Conservation (phyloP, 2,329 filamentous ascomycete species). For the Reticulascus tulasneorum region DNA sequence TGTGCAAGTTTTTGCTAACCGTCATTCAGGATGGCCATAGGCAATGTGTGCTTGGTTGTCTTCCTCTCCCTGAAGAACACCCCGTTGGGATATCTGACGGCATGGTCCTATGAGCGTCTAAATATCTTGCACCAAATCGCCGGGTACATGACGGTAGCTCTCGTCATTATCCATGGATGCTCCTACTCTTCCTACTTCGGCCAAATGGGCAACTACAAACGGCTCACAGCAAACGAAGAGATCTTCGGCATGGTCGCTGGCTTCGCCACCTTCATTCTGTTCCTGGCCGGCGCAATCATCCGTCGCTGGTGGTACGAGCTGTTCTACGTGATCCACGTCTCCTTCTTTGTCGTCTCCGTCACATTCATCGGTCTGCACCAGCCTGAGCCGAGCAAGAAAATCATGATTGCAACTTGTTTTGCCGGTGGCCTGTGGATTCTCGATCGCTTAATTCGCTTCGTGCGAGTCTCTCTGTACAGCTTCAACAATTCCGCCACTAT, state of each 20-base stretch:
- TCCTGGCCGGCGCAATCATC: conserved; percentile 38
- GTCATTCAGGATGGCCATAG: conserved; percentile 32
- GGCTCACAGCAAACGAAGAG: conserved; percentile 32
- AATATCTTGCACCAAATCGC: conserved; percentile 53
- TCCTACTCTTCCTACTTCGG: conserved; percentile 40
- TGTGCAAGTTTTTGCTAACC: too few species aligned
- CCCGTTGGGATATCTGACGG: conserved; percentile 47
- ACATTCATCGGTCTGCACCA: conserved; percentile 49
- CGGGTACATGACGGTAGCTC: conserved; percentile 44
- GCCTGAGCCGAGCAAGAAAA: conserved; percentile 37
- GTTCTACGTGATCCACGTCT: conserved; percentile 51
- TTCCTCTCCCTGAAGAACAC: conserved; percentile 55
- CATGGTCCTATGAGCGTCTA: conserved; percentile 55
- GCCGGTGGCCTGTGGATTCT: conserved; percentile 44
- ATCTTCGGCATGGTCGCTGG: conserved; percentile 47
- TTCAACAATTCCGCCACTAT: conserved; percentile 49
- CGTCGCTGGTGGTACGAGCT: conserved; percentile 49
- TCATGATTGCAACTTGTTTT: conserved; percentile 37
- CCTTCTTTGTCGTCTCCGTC: conserved; percentile 44
- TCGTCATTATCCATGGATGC: conserved; percentile 41
- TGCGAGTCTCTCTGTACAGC: conserved; percentile 39
- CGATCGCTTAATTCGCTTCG: conserved; percentile 46
- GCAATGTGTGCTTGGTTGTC: conserved; percentile 48
- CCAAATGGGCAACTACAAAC: conserved; percentile 17
- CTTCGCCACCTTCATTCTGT: conserved; percentile 40